phyloP scores from a whole-genome alignment of 1,284 basidiomycete species.

The Malassezia equina region DNA sequence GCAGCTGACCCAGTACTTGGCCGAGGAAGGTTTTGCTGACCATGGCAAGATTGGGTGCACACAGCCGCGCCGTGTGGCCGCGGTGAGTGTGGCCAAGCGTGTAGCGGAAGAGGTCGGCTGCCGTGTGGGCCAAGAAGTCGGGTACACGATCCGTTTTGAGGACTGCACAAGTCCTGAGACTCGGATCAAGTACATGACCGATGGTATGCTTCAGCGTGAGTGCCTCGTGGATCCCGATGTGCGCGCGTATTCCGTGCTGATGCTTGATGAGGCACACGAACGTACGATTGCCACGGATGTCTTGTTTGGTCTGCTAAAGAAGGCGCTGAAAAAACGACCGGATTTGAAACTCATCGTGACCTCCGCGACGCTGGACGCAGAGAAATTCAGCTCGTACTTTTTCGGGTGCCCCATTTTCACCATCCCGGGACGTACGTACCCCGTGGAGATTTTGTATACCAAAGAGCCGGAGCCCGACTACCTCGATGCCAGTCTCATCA shows the following conservation, averaged over 20 bases:
- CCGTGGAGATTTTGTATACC: conserved; percentile 92
- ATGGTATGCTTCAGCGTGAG: conserved; percentile 97
- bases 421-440: conserved; percentile 97
- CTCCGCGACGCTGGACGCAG: conserved; percentile 95
- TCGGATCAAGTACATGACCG: conserved; percentile 99
- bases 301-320: conserved; percentile 88
- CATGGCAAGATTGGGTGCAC: conserved; percentile 86
- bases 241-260: conserved; percentile 83
- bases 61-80: conserved; percentile 94
- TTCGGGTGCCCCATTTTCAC: conserved; percentile 97
- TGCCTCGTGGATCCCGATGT: conserved; percentile 89
- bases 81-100: conserved; percentile 98
- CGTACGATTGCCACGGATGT: conserved; percentile 96
- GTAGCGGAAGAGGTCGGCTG: conserved; percentile 96
- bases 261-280: conserved; percentile 98
- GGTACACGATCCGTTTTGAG: conserved; percentile 97
- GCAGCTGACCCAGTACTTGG: conserved; percentile 86
- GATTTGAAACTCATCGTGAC: conserved; percentile 97
- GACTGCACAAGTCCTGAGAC: conserved; percentile 96
- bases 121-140: conserved; percentile 89
- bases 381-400: conserved; percentile 98
- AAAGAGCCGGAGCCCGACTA: conserved; percentile 99
- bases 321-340: conserved; percentile 82
- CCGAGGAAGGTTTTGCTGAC: conserved; percentile 77
- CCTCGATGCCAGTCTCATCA: conserved; percentile 92